Conservation (phyloP, 352 stramenopile species). For the Pythium oligandrum region DNA sequence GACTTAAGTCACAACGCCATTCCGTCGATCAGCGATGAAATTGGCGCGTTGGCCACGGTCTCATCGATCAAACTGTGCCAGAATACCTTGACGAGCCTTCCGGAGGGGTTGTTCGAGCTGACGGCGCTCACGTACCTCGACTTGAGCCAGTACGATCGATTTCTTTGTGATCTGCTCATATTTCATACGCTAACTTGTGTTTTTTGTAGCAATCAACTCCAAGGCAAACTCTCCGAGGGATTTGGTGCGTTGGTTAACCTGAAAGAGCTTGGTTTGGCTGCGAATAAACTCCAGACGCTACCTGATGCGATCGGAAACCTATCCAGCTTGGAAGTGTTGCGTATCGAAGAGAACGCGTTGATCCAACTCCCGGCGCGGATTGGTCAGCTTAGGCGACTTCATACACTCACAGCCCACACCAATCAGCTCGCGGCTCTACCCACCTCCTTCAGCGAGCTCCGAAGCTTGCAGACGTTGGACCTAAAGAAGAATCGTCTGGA, state of each 20-base stretch:
- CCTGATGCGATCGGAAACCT: conserved; percentile 48
- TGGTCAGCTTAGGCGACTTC: conserved; percentile 48
- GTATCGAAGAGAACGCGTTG: conserved; percentile 63
- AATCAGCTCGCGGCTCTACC: conserved; percentile 59
- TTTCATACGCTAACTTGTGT: conserved; percentile 1
- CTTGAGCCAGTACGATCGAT: conserved; percentile 54
- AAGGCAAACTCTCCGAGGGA: conserved; percentile 44
- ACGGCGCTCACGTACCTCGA: conserved; percentile 58
- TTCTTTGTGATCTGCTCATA: not conserved
- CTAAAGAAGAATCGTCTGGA: conserved; percentile 76
- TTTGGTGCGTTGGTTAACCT: conserved; percentile 44
- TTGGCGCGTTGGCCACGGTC: conserved; percentile 42
- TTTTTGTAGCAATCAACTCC: conserved; percentile 52
- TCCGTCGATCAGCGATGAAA: conserved; percentile 41
- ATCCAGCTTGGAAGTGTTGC: conserved; percentile 46
- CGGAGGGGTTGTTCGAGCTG: conserved; percentile 64
- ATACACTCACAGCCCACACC: conserved; percentile 49
- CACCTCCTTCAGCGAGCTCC: conserved; percentile 33
- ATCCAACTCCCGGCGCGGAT: conserved; percentile 39
- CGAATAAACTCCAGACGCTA: conserved; percentile 55
- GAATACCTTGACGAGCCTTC: conserved; percentile 53
- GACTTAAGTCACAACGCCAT: conserved; percentile 82
- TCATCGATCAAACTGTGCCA: conserved; percentile 66
- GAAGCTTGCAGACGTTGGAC: conserved; percentile 60
- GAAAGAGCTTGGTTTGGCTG: conserved; percentile 56